Conservation (phyloP, 2,329 filamentous ascomycete species). For the Ascochyta clinopodiicola region DNA sequence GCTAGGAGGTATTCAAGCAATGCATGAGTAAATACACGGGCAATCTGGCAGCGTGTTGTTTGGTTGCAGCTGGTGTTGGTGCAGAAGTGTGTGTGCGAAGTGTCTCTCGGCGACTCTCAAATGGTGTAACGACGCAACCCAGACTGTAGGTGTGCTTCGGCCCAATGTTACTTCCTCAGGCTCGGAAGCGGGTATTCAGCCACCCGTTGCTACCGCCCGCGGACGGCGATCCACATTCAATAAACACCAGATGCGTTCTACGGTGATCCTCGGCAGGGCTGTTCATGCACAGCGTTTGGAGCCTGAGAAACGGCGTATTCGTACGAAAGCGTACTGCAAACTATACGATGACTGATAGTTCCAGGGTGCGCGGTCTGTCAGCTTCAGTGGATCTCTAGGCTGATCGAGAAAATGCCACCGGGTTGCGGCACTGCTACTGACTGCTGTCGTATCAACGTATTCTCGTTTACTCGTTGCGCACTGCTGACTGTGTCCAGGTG, state of each 20-base stretch:
- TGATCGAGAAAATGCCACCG: not conserved
- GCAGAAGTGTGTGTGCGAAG: too few relatives aligned
- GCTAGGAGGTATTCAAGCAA: too few relatives aligned
- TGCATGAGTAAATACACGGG: too few relatives aligned
- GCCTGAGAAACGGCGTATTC: not conserved
- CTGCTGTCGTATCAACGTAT: not conserved
- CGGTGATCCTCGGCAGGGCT: not conserved
- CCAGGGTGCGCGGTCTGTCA: too few relatives aligned
- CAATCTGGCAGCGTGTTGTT: too few relatives aligned
- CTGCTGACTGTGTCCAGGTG: conserved; percentile 4
- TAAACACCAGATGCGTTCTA: not conserved
- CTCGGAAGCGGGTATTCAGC: conserved; percentile 5
- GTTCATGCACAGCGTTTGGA: not conserved
- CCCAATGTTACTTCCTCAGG: not conserved
- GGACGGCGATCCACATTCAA: conserved; percentile 3
- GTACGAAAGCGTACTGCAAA: not conserved
- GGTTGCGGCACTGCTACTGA: not conserved
- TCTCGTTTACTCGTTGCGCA: conserved; percentile 3
- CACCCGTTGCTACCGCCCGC: conserved; percentile 5
- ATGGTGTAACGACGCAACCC: too few relatives aligned
- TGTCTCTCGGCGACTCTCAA: too few relatives aligned
- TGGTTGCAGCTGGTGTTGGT: too few relatives aligned
- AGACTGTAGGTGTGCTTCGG: not conserved
- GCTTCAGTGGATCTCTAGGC: not conserved
- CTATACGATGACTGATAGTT: not conserved